Percentiles rank a stretch among this genome's conserved stretches.
These are phyloP conservation scores for Megacollybia marginata DNA, from an alignment of 768 basidiomycete genomes.

Conservation along the genomic window DNA sequence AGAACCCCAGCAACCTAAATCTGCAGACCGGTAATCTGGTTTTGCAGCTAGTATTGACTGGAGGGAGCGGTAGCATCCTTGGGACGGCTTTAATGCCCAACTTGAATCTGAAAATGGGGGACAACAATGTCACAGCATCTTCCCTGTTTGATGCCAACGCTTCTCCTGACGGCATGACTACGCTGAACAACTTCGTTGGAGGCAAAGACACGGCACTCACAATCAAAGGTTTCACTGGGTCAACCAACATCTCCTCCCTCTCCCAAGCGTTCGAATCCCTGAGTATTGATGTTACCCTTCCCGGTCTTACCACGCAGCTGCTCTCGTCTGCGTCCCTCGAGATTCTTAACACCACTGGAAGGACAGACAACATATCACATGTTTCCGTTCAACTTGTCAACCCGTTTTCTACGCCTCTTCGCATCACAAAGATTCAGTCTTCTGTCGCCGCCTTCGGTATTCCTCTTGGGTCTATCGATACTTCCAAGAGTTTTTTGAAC, in stretches of 20 bases:
- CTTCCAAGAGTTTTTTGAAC: slow-evolving; percentile 18
- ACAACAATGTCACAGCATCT: slow-evolving; percentile 38
- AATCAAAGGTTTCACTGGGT: slow-evolving; percentile 53
- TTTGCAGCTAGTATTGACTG: slow-evolving; percentile 48
- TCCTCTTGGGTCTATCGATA: slow-evolving; percentile 52
- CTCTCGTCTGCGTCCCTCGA: slow-evolving; percentile 48
- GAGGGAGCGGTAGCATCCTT: slow-evolving; percentile 26
- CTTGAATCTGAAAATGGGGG: slow-evolving; percentile 50
- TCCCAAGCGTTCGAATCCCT: slow-evolving; percentile 54
- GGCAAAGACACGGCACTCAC: slow-evolving; percentile 41
- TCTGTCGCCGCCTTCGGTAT: slow-evolving; percentile 59
- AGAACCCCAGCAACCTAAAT: slow-evolving; percentile 63
- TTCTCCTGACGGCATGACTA: slow-evolving; percentile 50
- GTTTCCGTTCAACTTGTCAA: slow-evolving; percentile 57
- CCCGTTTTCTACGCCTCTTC: slow-evolving; percentile 56
- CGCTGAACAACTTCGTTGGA: slow-evolving; percentile 62
- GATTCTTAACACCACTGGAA: slow-evolving; percentile 63
- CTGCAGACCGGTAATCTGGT: slow-evolving; percentile 56
- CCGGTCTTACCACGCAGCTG: slow-evolving; percentile 51
- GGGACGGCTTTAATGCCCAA: slow-evolving; percentile 60
- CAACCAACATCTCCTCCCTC: slow-evolving; percentile 53
- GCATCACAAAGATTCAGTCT: slow-evolving; percentile 51
- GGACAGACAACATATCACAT: slow-evolving; percentile 54
- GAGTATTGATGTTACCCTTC: slow-evolving; percentile 46
- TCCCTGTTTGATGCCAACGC: slow-evolving; percentile 41